phyloP scores from a whole-genome alignment of 495 filamentous ascomycete species.

The Symbiotaphrina buchneri region DNA sequence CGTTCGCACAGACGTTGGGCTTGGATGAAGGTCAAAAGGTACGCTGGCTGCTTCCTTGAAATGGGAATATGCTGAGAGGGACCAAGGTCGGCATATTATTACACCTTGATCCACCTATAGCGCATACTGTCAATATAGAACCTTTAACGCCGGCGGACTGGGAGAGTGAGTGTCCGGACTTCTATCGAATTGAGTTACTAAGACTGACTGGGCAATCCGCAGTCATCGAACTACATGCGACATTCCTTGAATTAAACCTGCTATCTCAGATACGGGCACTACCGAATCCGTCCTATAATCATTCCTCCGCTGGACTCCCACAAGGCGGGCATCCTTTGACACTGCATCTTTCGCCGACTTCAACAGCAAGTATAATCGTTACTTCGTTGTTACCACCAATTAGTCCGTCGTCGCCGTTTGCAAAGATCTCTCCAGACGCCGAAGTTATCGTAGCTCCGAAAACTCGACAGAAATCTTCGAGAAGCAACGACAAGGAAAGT shows the following conservation, averaged over 20 bases:
- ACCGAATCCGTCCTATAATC: constrained; percentile 53
- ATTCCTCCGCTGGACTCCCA: constrained; percentile 17
- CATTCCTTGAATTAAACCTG: constrained; percentile 83
- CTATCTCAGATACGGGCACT: constrained; percentile 82
- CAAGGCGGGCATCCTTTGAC: constrained; percentile 56
- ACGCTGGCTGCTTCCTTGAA: constrained; percentile 11
- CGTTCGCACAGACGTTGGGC: constrained; percentile 65
- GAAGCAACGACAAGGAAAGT: constrained; percentile 30
- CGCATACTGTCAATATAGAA: constrained; percentile 87
- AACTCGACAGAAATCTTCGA: constrained; percentile 33
- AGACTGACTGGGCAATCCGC: constrained; percentile 1
- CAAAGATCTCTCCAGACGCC: constrained; percentile 79
- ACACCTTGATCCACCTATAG: constrained; percentile 74
- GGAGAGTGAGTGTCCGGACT: constrained; percentile 35
- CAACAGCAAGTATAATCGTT: constrained; percentile 76
- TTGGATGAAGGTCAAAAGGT: constrained; percentile 73
- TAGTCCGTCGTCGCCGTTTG: constrained; percentile 47
- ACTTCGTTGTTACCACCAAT: constrained; percentile 56
- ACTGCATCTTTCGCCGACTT: constrained; percentile 84
- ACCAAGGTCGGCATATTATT: constrained; percentile 37
- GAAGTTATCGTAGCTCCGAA: constrained; percentile 96
- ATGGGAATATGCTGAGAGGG: constrained; percentile 1
- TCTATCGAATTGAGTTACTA: background rate
- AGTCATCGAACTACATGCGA: constrained; percentile 92
- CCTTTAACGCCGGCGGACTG: constrained; percentile 86